Percentiles rank a stretch among this genome's conserved stretches.
Conservation (phyloP, 2,329 filamentous ascomycete species). For the Talaromyces sp. region DNA sequence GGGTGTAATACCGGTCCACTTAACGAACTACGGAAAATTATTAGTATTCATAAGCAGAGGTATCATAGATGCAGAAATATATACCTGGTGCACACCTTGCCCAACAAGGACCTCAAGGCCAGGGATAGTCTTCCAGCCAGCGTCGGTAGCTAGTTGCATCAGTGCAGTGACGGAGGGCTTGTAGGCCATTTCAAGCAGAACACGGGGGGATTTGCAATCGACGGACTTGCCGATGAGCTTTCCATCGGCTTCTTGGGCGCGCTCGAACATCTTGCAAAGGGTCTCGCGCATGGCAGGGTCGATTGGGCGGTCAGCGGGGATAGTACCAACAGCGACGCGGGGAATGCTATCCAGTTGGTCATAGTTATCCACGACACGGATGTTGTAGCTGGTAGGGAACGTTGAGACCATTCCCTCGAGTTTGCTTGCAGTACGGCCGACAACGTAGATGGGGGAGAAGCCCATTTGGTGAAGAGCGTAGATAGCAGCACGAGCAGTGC, state of each 20-base stretch:
- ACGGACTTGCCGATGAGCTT: constrained; percentile 36
- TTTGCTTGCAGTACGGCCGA: constrained; percentile 74
- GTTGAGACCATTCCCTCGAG: constrained; percentile 67
- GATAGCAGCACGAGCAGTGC: constrained; percentile 88
- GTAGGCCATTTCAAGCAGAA: constrained; percentile 95
- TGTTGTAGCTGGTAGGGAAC: constrained; percentile 74
- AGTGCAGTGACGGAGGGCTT: constrained; percentile 81
- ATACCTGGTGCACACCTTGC: constrained; percentile 81
- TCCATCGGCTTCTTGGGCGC: constrained; percentile 51
- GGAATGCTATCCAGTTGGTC: constrained; percentile 59
- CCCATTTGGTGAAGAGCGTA: constrained; percentile 83
- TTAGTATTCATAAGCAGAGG: not conserved
- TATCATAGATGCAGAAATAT: constrained; percentile 28
- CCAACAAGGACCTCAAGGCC: constrained; percentile 87
- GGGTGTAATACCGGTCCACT: constrained; percentile 25
- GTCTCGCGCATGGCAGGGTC: constrained; percentile 70
- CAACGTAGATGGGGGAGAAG: constrained; percentile 82
- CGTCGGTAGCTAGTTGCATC: constrained; percentile 78
- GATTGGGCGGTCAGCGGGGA: constrained; percentile 84
- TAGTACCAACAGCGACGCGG: constrained; percentile 80
- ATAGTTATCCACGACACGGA: constrained; percentile 63
- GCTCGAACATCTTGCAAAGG: constrained; percentile 58
- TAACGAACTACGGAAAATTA: constrained; percentile 16
- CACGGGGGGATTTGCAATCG: constrained; percentile 49
- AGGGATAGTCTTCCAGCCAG: constrained; percentile 80